Base-by-base conservation (phyloP, 768 basidiomycete genomes). In the Termitomyces sp. region DNA sequence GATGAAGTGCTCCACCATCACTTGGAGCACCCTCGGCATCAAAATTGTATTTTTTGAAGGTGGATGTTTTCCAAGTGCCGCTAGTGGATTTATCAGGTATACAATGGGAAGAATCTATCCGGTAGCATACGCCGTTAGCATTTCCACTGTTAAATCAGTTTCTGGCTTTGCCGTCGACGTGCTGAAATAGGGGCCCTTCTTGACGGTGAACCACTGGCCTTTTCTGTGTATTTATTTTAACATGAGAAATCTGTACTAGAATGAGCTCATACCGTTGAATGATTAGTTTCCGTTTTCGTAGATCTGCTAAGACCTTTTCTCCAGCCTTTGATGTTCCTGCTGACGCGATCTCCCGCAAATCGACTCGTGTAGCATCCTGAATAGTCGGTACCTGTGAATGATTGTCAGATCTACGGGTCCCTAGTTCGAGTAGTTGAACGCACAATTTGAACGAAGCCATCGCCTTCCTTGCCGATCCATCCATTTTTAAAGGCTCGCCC, bases 31-130 rank as follows among this genome's bases (percentile, higher is more conserved):
- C 97, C 64, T 95, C 95, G 0, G 97, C 96, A 67, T 96, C 95
- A 68, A 98, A 98, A 76, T 99, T 99, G 77, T 98, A 99, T 73
- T 96, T 95, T 73, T 99, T 99, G 84, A 92, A 99, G 9, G 82
- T 83, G 1, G 96, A 84, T 0, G 86, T 88, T 75, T 97, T 96
- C 97, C 97, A 98, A 17, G 92, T 78, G 7, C 96, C 97, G 43
- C 96, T 98, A 68, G 5, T 52, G 50, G 34, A 12, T 20, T 56
- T 66, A 47, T 20, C 50, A 54, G 48, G 52, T 3, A 9, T 36
- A 14, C 12, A 34, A 9, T 38, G 48, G 42, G 38, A 43, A 37
- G 29, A 6, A 59, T 49, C 8, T 8, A 45, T 12, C 38, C 29
- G 31, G 20, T 20, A 45, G 79, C 91, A 48, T 69, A 98, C 96